These are phyloP conservation scores for Blumeria hordei DNA, from an alignment of 2,329 filamentous ascomycete genomes.

Conservation along the genomic window DNA sequence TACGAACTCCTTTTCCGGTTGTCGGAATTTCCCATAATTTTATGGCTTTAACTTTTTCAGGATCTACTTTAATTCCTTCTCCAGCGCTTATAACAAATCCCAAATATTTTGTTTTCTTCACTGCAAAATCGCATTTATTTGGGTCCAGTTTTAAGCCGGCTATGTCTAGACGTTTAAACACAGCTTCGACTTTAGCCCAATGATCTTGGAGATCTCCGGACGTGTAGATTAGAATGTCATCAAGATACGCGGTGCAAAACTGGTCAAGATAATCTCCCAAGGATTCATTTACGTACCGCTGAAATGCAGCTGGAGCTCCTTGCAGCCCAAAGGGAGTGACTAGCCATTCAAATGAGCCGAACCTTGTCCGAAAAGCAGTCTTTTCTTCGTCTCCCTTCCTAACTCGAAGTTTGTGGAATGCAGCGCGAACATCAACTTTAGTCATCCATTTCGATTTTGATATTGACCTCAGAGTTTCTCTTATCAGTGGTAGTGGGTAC, in stretches of 20 bases:
- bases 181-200: not conserved
- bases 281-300: not conserved
- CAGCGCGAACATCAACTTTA: not conserved
- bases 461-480: not conserved
- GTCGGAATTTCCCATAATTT: not conserved
- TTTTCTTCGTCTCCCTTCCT: not conserved
- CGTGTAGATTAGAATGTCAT: not conserved
- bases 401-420: not conserved
- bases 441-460: not conserved
- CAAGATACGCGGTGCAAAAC: constrained; percentile 1
- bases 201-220: not conserved
- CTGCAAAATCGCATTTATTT: not conserved
- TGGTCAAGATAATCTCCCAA: not conserved
- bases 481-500: not conserved
- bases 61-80: not conserved
- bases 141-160: not conserved
- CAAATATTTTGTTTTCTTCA: not conserved
- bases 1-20: not conserved
- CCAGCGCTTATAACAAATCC: not conserved
- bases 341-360: not conserved
- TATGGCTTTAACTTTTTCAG: not conserved
- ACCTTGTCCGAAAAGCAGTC: constrained; percentile 1
- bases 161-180: not conserved
- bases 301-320: not conserved
- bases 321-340: not conserved